These are phyloP conservation scores for Entomortierella lignicola DNA, from an alignment of 192 early-diverging fungal genomes.

Conservation along the genomic window DNA sequence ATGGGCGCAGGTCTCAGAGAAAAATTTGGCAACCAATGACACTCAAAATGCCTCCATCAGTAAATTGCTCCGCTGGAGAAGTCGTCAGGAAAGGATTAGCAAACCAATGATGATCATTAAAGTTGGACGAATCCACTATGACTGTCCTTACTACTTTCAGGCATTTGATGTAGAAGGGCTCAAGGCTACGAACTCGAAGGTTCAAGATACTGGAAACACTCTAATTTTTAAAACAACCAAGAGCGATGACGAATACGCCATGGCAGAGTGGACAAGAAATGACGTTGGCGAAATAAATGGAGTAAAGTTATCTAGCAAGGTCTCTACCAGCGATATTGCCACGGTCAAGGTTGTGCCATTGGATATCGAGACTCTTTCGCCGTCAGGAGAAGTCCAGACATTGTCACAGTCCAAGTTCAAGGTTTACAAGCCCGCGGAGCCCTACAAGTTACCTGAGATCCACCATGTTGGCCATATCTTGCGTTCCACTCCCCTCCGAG, in stretches of 20 bases:
- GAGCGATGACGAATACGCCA: constrained; percentile 27
- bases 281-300: constrained; percentile 50
- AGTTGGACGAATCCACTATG: constrained; percentile 50
- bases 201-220: constrained; percentile 10
- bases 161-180: constrained; percentile 31
- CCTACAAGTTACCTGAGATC: constrained; percentile 53
- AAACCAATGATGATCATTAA: constrained; percentile 56
- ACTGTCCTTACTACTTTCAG: constrained; percentile 49
- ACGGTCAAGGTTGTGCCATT: constrained; percentile 33
- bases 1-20: constrained; percentile 39
- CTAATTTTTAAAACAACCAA: constrained; percentile 31
- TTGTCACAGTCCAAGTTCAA: constrained; percentile 48
- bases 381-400: constrained; percentile 29
- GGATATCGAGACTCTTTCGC: constrained; percentile 38
- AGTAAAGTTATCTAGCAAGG: constrained; percentile 42
- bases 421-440: constrained; percentile 50
- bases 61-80: constrained; percentile 54
- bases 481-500: constrained; percentile 30
- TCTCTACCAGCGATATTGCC: constrained; percentile 30
- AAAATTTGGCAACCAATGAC: constrained; percentile 30
- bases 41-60: constrained; percentile 43
- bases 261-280: constrained; percentile 58
- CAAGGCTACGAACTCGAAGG: constrained; percentile 18
- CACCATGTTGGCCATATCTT: constrained; percentile 41
- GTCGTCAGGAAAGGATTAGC: constrained; percentile 18